Evolutionary conservation across 805 yeast species (phyloP).

Genomic region (Kazachstania psychrophila): DNA sequence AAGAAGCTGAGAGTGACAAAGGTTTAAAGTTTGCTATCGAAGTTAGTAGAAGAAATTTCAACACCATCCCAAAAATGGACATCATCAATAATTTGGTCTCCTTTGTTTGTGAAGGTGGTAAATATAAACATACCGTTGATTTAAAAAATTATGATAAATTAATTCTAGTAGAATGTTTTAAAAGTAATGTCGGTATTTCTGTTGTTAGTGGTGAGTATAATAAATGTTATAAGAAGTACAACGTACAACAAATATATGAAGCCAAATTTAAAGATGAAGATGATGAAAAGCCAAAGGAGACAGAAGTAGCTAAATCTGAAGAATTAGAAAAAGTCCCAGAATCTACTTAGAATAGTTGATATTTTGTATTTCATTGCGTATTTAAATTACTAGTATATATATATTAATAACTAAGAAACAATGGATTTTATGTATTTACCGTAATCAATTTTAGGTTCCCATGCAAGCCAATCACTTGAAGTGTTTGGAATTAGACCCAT

Average conservation of each 20-base stretch:
- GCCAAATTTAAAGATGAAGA: slow-evolving; percentile 23
- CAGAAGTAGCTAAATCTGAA: neutral
- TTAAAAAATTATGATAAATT: slow-evolving; percentile 70
- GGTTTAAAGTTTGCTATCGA: slow-evolving; percentile 65
- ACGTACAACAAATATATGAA: slow-evolving; percentile 72
- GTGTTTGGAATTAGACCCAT: slow-evolving; percentile 91
- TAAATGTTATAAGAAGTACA: slow-evolving; percentile 54
- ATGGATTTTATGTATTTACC: slow-evolving; percentile 14
- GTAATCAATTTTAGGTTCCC: slow-evolving; percentile 46
- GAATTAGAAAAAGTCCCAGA: neutral
- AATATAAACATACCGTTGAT: slow-evolving; percentile 65
- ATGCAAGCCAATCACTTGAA: slow-evolving; percentile 83
- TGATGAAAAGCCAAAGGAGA: neutral
- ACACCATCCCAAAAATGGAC: slow-evolving; percentile 58
- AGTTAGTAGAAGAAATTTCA: slow-evolving; percentile 70
- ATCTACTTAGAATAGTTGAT: neutral
- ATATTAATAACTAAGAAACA: slow-evolving; percentile 12
- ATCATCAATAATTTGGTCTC: slow-evolving; percentile 66
- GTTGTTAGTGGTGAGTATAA: slow-evolving; percentile 54
- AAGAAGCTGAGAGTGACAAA: slow-evolving; percentile 20
- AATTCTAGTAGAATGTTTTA: slow-evolving; percentile 79
- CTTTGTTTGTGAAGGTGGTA: slow-evolving; percentile 50
- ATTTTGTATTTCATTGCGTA: too few species aligned
- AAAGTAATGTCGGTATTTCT: slow-evolving; percentile 79
- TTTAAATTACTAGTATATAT: slow-evolving; percentile 1